Evolutionary conservation across 345 rosid species (phyloP).

Genomic region (Ailanthus altissimus): DNA sequence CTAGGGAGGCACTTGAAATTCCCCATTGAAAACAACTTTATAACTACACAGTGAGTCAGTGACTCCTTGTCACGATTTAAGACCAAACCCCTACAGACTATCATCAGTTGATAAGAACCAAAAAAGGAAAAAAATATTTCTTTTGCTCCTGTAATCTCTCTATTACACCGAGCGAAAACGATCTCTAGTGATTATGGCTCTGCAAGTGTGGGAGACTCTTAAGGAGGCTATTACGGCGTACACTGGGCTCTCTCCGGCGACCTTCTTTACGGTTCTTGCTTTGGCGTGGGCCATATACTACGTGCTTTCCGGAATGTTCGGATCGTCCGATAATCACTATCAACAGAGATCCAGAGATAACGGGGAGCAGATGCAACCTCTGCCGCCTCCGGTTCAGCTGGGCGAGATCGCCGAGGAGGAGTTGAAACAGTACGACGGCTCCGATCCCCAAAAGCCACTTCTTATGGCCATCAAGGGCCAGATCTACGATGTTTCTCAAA

Average conservation of each 20-base stretch:
- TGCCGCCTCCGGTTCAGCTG: conserved; percentile 84
- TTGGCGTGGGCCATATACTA: conserved; percentile 71
- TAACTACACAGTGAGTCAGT: not conserved
- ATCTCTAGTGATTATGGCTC: conserved; percentile 47
- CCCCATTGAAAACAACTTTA: no score
- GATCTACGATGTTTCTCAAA: conserved; percentile 98
- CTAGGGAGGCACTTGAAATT: no score
- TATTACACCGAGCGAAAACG: not conserved
- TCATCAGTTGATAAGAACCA: not conserved
- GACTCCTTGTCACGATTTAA: not conserved
- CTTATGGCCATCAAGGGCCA: conserved; percentile 99
- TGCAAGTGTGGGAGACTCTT: conserved; percentile 84
- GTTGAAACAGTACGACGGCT: conserved; percentile 79
- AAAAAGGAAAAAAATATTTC: not conserved
- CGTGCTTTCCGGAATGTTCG: conserved; percentile 62
- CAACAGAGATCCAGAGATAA: conserved; percentile 45
- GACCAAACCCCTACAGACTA: not conserved
- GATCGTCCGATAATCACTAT: conserved; percentile 44
- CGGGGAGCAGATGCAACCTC: conserved; percentile 67
- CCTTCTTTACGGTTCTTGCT: conserved; percentile 76
- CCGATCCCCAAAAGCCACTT: conserved; percentile 80
- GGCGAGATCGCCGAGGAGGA: conserved; percentile 90
- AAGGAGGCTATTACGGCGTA: conserved; percentile 79
- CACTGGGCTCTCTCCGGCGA: conserved; percentile 85
- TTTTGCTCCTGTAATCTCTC: not conserved